Percentiles rank a stretch among this genome's conserved stretches.
Conservation (phyloP, 2,329 filamentous ascomycete genomes). For the Phialemonium atrogriseum region DNA sequence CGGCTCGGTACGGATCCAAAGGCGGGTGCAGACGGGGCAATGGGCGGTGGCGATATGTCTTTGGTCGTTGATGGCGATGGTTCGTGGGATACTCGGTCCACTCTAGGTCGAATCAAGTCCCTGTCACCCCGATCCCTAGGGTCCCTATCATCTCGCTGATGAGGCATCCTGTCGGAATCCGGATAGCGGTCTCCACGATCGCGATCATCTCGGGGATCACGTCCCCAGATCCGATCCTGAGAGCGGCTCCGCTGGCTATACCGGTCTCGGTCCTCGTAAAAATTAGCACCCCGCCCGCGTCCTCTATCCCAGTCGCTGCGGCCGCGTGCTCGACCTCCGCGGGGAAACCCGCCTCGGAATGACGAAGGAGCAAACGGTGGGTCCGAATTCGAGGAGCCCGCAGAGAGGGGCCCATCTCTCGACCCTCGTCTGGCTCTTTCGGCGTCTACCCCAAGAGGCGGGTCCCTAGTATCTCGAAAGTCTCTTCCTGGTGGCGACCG, state of each 20-base stretch:
- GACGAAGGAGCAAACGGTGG: constrained; percentile 47
- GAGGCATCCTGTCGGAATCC: constrained; percentile 3
- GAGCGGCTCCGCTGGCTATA: constrained; percentile 58
- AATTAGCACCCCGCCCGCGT: constrained; percentile 40
- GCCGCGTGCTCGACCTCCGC: constrained; percentile 47
- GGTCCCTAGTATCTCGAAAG: constrained; percentile 48
- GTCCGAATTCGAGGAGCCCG: constrained; percentile 63
- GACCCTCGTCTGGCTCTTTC: constrained; percentile 61
- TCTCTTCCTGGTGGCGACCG: constrained; percentile 59
- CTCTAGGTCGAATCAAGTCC: constrained; percentile 39
- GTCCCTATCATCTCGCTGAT: constrained; percentile 39
- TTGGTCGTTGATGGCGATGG: constrained; percentile 31
- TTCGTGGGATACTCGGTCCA: constrained; percentile 43
- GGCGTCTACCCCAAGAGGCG: constrained; percentile 55
- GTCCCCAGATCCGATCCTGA: constrained; percentile 52
- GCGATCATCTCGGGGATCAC: constrained; percentile 49
- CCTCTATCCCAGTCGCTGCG: constrained; percentile 46
- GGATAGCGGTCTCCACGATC: constrained; percentile 32
- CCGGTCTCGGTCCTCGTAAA: constrained; percentile 54
- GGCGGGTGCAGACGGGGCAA: constrained; percentile 49
- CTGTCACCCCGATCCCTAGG: constrained; percentile 26
- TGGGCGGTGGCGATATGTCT: constrained; percentile 48
- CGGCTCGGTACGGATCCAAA: constrained; percentile 48
- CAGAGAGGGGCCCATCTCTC: constrained; percentile 64
- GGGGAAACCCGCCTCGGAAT: constrained; percentile 45